Evolutionary conservation across 192 early-diverging fungal species (phyloP), one percentile per base, ranked within the genome.

Genomic region (Bifiguratus adelaidae): DNA sequence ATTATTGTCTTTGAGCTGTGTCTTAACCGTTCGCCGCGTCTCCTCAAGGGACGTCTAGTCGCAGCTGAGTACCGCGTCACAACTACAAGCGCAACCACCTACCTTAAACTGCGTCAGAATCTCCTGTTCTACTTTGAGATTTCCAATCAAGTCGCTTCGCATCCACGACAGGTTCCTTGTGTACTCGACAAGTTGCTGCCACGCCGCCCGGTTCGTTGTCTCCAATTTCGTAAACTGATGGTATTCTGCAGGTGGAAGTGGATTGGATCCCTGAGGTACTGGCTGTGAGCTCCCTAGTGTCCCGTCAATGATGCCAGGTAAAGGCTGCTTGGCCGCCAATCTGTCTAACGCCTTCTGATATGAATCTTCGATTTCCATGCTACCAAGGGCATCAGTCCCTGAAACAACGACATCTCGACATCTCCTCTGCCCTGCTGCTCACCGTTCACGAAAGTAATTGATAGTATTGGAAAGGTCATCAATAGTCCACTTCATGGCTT

Each of bases 91-190:
- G 22, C 16, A 26, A 22, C 8, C 13, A 27, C 23, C 52, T 43
- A 41, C 60, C n/a, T 34, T 49, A 20, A 48, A 8, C n/a, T 22
- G 13, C 2, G n/a, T 25, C 16, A 62, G 30, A 15, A 20, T 35
- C 4, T 55, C 48, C 3, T 56, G 25, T 48, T 62, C 43, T 8
- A n/a, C 7, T 18, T 37, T 51, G 37, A 62, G 30, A 1, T 28
- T 30, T 12, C 51, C 34, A 19, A 51, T 55, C 1, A 62, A 16
- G 0, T 41, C 44, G 2, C 42, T 42, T n/a, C 60, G 43, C n/a
- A n/a, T n/a, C n/a, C n/a, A n/a, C n/a, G n/a, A n/a, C n/a, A n/a
- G n/a, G n/a, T n/a, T n/a, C n/a, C n/a, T n/a, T n/a, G n/a, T n/a
- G n/a, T n/a, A n/a, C n/a, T n/a, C n/a, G n/a, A n/a, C n/a, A n/a